A percentile compares a stretch with the other conserved stretches of the same genome.
Evolutionary conservation across 2,329 filamentous ascomycete species (phyloP).

Genomic region (Bipolaris cookei): DNA sequence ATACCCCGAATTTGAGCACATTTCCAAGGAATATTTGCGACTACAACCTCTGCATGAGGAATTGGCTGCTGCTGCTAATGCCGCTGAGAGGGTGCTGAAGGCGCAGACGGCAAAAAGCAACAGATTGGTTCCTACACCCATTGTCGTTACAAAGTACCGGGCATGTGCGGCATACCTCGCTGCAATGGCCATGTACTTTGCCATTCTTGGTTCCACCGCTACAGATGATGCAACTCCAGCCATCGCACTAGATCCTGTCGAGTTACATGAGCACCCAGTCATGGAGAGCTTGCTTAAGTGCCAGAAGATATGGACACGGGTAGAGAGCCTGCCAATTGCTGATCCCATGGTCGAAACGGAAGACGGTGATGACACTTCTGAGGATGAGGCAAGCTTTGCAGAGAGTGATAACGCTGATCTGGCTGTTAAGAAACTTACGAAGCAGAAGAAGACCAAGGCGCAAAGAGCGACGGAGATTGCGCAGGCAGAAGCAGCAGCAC

Average conservation of each 20-base stretch:
- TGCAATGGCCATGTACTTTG: constrained; percentile 90
- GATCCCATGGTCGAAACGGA: constrained; percentile 50
- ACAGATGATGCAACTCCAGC: constrained; percentile 58
- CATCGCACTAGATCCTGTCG: constrained; percentile 72
- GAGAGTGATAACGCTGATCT: constrained; percentile 44
- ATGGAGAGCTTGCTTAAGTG: constrained; percentile 85
- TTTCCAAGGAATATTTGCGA: constrained; percentile 79
- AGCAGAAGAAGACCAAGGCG: constrained; percentile 55
- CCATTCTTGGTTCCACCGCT: constrained; percentile 82
- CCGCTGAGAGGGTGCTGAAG: constrained; percentile 56
- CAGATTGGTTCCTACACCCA: constrained; percentile 32
- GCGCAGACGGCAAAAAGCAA: constrained; percentile 34
- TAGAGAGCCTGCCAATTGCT: constrained; percentile 67
- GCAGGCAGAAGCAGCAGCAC: constrained; percentile 61
- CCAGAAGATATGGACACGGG: constrained; percentile 78
- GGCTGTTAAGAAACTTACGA: constrained; percentile 42
- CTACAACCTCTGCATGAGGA: constrained; percentile 68
- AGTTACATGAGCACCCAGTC: constrained; percentile 86
- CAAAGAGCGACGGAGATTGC: constrained; percentile 60
- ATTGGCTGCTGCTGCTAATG: constrained; percentile 64
- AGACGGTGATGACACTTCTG: constrained; percentile 44
- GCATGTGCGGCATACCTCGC: constrained; percentile 86
- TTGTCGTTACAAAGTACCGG: constrained; percentile 70
- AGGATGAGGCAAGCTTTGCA: constrained; percentile 42
- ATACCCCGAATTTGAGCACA: constrained; percentile 90